Evolutionary conservation across 345 rosid species (phyloP).

Genomic region (Gossypium anomalum): DNA sequence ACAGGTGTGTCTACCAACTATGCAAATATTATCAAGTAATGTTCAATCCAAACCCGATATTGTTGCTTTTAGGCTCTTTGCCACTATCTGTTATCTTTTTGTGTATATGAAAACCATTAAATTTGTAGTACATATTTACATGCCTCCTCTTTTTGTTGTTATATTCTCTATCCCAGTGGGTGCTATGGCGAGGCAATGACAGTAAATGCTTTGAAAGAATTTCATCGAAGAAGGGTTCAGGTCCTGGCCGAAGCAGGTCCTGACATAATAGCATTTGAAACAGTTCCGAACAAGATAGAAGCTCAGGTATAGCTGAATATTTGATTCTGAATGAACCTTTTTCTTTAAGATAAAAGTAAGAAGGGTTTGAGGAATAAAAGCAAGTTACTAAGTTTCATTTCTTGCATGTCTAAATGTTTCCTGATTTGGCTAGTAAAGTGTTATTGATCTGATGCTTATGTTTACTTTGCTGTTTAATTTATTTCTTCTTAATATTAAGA

Average conservation of each 20-base stretch:
- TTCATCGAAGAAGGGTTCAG: constrained; percentile 72
- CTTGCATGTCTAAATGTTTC: not conserved
- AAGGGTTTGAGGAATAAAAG: not conserved
- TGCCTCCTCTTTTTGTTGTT: constrained; percentile 3
- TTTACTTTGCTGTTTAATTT: not conserved
- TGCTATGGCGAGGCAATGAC: constrained; percentile 56
- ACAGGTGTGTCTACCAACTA: constrained; percentile 42
- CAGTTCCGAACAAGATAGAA: constrained; percentile 77
- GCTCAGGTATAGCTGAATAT: constrained; percentile 53
- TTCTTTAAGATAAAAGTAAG: not conserved
- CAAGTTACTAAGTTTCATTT: not conserved
- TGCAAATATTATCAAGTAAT: not conserved
- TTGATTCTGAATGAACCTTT: constrained; percentile 4
- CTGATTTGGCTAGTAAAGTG: not conserved
- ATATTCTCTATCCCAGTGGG: constrained; percentile 42
- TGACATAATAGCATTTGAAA: constrained; percentile 78
- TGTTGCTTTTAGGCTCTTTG: not conserved
- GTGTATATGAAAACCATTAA: not conserved
- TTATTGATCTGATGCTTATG: not conserved
- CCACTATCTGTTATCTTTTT: not conserved
- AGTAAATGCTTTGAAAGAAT: constrained; percentile 50
- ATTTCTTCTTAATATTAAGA: not conserved
- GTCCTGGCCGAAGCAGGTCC: constrained; percentile 63
- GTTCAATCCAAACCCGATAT: not conserved
- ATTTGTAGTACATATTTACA: constrained; percentile 1